These are phyloP conservation scores for Fraxinus ornus DNA, from an alignment of 305 asterid genomes.

Conservation along the genomic window DNA sequence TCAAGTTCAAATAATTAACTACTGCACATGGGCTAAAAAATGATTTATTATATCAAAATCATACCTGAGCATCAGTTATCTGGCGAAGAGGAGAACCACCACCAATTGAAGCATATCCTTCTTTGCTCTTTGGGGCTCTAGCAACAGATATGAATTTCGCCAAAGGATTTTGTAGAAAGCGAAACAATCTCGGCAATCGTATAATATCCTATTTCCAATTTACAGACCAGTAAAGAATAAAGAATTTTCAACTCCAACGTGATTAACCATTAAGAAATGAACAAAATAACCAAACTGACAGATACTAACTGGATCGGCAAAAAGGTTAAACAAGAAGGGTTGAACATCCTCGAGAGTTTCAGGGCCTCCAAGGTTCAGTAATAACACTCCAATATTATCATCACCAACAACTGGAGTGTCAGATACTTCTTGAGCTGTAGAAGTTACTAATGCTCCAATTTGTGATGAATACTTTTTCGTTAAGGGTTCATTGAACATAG, in stretches of 20 bases:
- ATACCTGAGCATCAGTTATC: conserved; percentile 94
- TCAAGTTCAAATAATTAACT: conserved; percentile 16
- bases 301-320: conserved; percentile 89
- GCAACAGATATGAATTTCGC: conserved; percentile 91
- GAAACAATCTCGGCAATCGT: conserved; percentile 89
- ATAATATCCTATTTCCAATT: conserved; percentile 74
- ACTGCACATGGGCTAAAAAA: conserved; percentile 8
- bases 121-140: conserved; percentile 96
- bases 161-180: conserved; percentile 91
- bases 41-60: conserved; percentile 12
- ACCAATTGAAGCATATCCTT: conserved; percentile 98
- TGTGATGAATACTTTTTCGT: conserved; percentile 33
- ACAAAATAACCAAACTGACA: conserved; percentile 22
- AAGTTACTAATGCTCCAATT: conserved; percentile 51
- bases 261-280: conserved; percentile 16
- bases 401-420: conserved; percentile 47
- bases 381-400: conserved; percentile 83
- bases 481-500: conserved; percentile 29
- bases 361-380: conserved; percentile 98
- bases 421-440: conserved; percentile 47
- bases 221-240: conserved; percentile 22
- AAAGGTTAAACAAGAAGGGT: conserved; percentile 92
- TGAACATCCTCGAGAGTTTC: conserved; percentile 97
- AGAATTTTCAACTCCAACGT: conserved; percentile 13
- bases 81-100: conserved; percentile 99